Conservation (phyloP, 768 basidiomycete species). For the Macrolepiota albuminosa region DNA sequence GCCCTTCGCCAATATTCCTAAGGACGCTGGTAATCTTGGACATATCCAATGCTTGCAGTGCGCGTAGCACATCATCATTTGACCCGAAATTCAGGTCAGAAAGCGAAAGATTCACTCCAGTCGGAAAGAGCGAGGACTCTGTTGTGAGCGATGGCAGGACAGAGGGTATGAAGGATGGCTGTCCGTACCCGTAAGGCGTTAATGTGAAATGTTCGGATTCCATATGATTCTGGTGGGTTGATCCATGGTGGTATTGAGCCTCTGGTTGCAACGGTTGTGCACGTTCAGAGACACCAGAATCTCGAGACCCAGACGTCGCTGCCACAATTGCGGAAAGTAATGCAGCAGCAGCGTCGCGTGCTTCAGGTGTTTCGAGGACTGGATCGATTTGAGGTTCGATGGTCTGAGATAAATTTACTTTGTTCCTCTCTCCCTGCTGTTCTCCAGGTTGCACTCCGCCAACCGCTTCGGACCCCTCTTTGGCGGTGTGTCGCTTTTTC, state of each 20-base stretch:
- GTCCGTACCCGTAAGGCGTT: constrained; percentile 25
- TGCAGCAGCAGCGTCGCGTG: constrained; percentile 48
- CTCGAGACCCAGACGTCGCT: constrained; percentile 51
- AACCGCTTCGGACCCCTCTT: constrained; percentile 19
- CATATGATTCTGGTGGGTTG: constrained; percentile 28
- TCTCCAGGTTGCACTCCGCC: constrained; percentile 13
- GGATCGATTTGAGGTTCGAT: constrained; percentile 17
- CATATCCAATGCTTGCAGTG: constrained; percentile 68
- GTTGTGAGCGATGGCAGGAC: background rate
- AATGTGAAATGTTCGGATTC: constrained; percentile 28
- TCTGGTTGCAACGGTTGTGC: constrained; percentile 16
- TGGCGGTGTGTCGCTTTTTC: constrained; percentile 30
- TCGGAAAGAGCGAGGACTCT: constrained; percentile 18
- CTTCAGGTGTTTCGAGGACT: constrained; percentile 26
- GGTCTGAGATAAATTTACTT: constrained; percentile 26
- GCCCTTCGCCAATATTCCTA: constrained; percentile 58
- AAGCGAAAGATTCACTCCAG: constrained; percentile 21
- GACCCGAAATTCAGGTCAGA: constrained; percentile 44
- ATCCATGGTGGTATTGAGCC: constrained; percentile 20
- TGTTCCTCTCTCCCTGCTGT: constrained; percentile 29
- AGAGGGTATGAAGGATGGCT: constrained; percentile 16
- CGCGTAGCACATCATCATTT: constrained; percentile 71
- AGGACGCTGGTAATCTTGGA: constrained; percentile 66
- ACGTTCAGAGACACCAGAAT: constrained; percentile 13
- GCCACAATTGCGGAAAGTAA: constrained; percentile 64